Percentiles rank a stretch among this genome's conserved stretches.
Evolutionary conservation across 1,284 basidiomycete genomes (phyloP).

Genomic region (Bothia castanella): DNA sequence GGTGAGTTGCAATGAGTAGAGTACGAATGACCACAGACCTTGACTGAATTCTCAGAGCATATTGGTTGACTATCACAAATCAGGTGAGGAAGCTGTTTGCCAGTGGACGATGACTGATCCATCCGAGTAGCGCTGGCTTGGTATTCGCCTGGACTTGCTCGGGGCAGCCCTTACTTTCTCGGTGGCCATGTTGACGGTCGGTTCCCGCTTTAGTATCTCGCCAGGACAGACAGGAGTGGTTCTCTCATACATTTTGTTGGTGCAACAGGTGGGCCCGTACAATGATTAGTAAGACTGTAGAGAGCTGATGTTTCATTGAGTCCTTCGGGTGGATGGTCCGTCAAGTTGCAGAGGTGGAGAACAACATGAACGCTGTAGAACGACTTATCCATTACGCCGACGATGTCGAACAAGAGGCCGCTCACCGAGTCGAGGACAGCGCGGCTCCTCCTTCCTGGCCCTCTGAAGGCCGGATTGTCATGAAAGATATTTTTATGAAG

Average conservation of each 20-base stretch:
- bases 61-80: conserved; percentile 81
- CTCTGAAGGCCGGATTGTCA: conserved; percentile 52
- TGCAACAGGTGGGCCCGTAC: conserved; percentile 50
- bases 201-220: conserved; percentile 68
- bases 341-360: conserved; percentile 83
- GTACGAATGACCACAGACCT: background rate
- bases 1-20: conserved; percentile 35
- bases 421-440: conserved; percentile 57
- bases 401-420: conserved; percentile 61
- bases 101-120: conserved; percentile 3
- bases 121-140: conserved; percentile 72
- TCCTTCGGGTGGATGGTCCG: conserved; percentile 81
- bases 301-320: conserved; percentile 30
- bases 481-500: conserved; percentile 61
- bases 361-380: conserved; percentile 91
- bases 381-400: conserved; percentile 76
- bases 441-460: conserved; percentile 71
- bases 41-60: conserved; percentile 51
- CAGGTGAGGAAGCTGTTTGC: conserved; percentile 42
- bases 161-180: conserved; percentile 75
- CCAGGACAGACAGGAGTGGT: conserved; percentile 75
- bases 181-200: conserved; percentile 78
- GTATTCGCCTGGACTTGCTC: conserved; percentile 82
- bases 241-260: conserved; percentile 72
- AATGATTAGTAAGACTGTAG: background rate